Base-by-base conservation (phyloP, 805 yeast species). In the Metschnikowia peoriensis region DNA sequence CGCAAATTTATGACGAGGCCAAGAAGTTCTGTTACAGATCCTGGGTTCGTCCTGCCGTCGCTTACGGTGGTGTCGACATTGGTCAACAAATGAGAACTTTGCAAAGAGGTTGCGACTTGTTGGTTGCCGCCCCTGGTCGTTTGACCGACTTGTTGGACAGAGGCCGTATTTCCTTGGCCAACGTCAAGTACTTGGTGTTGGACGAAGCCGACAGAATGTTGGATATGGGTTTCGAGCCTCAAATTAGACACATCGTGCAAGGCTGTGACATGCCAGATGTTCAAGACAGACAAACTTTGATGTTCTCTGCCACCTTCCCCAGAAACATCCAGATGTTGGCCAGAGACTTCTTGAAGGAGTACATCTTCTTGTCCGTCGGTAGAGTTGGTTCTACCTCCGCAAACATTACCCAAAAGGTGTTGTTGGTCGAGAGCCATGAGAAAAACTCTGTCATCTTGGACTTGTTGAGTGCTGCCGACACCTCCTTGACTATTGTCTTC, bases 191-290 rank as follows among this genome's bases (percentile, higher is more conserved):
- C 75, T 83, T 94, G 71, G 97, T 94, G 49, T 82, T 94, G 62
- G 99, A 93, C 76, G 99, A 93, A 82, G 99, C 99, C 68, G 99
- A 94, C 78, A 89, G 99, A 81, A 94, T 94, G 99, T 85, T 94
- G 78, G 99, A 94, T 84, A 94, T 94, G 98, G 99, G 99, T 83
- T 94, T 94, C 79, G 99, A 94, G 80, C 97, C 97, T 61, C 99
- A 94, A 82, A 94, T 94, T 70, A 89, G 99, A 83, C 88, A 91
- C 72, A 93, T 94, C 68, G 99, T 94, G 57, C 96, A 93, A 75
- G 96, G 88, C 61, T 92, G 96, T 80, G 98, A 91, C 72, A 94
- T 94, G 99, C 97, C 99, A 57, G 85, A 79, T 60, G 96, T 89
- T 52, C 78, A 82, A 55, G 81, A 87, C 65, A 88, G 99, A 79